Evolutionary conservation across 1,284 basidiomycete species (phyloP), one percentile per base, ranked within the genome.

Genomic region (Trichosporon sp.): DNA sequence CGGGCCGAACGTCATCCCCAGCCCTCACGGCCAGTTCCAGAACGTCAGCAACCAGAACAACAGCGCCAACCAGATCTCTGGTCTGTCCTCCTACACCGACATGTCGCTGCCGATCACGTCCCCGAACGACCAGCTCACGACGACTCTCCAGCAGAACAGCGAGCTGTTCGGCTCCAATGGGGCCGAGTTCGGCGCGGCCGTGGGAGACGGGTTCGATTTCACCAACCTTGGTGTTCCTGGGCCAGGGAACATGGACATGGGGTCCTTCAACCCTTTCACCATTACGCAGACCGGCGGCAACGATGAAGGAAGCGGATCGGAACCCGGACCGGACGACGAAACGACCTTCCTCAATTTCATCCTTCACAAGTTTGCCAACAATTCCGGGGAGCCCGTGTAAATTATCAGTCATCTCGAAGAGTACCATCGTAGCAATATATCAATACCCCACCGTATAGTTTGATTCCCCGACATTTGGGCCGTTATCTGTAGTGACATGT

Each of bases 201-300:
- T 74, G 13, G 66, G 75, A n/a, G 78, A 78, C 64, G 68, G 66
- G n/a, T 80, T 81, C 65, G 80, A 81, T 71, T 81, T 82, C 64
- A 42, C 72, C 13, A 77, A 80, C 67, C 73, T 83, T 31, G 77
- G 78, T 5, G 70, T 78, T 53, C 32, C 69, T 35, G 34, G 66
- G 12, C 72, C 64, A 67, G 64, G 68, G 23, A 72, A 64, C 35
- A 66, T 69, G 67, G 75, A 73, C 62, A 69, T 73, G 51, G 56
- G 56, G 7, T 65, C 69, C 8, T 83, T 83, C 75, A 83, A 83
- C 70, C 82, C 82, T 9, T 83, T 83, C 68, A 81, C 81, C 9
- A 72, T 83, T 51, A 75, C 78, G 21, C 82, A 83, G 67, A 80
- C 80, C 31, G 70, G 25, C 21, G 51, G 27, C 56, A 31, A 68